Evolutionary conservation across 352 stramenopile species (phyloP), one percentile per base, ranked within the genome.

Genomic region (Phytophthora capsici): DNA sequence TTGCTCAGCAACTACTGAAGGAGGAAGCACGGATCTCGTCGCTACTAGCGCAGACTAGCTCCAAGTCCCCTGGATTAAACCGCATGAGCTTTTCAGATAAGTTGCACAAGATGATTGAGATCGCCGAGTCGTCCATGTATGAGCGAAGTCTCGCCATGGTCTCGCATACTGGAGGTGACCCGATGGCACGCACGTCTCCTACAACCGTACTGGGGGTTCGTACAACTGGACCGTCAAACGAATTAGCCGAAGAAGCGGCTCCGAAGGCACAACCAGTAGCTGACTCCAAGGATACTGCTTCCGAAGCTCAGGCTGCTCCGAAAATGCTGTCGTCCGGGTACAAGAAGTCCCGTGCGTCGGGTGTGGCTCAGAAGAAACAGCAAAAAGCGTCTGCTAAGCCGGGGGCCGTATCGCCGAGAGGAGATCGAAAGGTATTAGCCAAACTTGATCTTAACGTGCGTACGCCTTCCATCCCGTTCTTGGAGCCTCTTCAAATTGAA

Each of bases 71-170:
- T 22, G 61, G 76, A n/a, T 66, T 74, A 0, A 84, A 80, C 40
- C 74, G 83, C 19, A 86, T 91, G 77, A 86, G 73, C 16, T 91
- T 91, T 28, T 89, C 80, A 4, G 80, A 90, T 48, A 91, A 90
- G 48, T 63, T 91, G 3, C 83, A 91, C 71, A 88, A 86, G 64
- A 91, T 91, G 83, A 91, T 91, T 52, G 77, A 91, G 62, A 90
- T 90, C 37, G 80, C 80, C 1, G 83, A 92, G 36, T 83, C 80
- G 6, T 87, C 84, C 0, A 88, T 92, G 75, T 83, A 80, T 23
- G 76, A 89, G 25, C 69, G 63, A 14, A 70, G 51, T 38, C 37
- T 69, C 20, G 54, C 48, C 23, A 45, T 58, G 38, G 16, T 19
- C 14, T 50, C 53, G 13, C 34, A 51, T 26, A n/a, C 8, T 49